A percentile compares a stretch with the other conserved stretches of the same genome.
Evolutionary conservation across 1,284 basidiomycete species (phyloP).

Genomic region (Moniliella sp.): DNA sequence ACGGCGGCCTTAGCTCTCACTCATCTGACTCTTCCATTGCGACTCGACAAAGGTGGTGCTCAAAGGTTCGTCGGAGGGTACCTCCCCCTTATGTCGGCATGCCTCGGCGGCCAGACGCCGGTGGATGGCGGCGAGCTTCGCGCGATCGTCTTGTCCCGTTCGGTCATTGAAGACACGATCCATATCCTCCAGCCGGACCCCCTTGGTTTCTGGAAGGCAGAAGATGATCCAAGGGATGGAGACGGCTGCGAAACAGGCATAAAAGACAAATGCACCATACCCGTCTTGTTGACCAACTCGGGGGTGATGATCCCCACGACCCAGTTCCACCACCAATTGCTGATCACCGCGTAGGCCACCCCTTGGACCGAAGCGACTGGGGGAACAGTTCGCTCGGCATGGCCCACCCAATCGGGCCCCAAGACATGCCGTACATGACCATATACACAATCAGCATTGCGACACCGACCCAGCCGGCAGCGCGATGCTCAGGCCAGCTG

Average conservation of each 20-base stretch:
- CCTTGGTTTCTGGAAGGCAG: constrained; percentile 2
- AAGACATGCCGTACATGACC: constrained; percentile 1
- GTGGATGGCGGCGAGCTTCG: background rate
- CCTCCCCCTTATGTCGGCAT: too few relatives aligned
- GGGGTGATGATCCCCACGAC: constrained; percentile 40
- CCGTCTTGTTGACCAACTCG: constrained; percentile 4
- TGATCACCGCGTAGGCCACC: constrained; percentile 19
- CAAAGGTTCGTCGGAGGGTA: too few relatives aligned
- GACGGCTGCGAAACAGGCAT: constrained; percentile 4
- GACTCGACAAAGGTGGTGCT: too few relatives aligned
- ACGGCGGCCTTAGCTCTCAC: too few relatives aligned
- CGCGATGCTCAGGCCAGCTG: constrained; percentile 5
- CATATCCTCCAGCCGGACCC: constrained; percentile 2
- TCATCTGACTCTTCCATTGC: too few relatives aligned
- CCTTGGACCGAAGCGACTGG: constrained; percentile 19
- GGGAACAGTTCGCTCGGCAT: constrained; percentile 25
- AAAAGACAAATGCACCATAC: constrained; percentile 8
- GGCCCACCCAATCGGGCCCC: constrained; percentile 7
- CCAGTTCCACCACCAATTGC: constrained; percentile 23
- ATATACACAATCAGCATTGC: constrained; percentile 3
- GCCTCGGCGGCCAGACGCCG: background rate
- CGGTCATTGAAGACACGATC: constrained; percentile 1
- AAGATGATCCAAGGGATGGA: constrained; percentile 4
- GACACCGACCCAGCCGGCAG: constrained; percentile 7
- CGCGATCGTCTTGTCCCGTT: background rate